A percentile compares a stretch with the other conserved stretches of the same genome.
Evolutionary conservation across 164 flowering plant species (phyloP).

Genomic region (Magnolia kwangsiensis): DNA sequence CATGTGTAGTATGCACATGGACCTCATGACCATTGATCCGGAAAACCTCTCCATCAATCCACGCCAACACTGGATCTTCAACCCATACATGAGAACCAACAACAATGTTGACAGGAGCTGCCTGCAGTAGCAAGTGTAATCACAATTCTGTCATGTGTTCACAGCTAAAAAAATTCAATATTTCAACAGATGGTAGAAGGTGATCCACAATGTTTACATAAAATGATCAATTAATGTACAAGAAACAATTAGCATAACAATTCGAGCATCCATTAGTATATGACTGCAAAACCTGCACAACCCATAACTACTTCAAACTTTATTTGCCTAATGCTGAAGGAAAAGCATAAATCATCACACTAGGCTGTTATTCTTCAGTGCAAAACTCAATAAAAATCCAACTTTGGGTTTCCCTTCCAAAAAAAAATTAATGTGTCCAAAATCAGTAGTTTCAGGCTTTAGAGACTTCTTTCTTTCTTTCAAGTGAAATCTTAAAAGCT

Average conservation of each 20-base stretch:
- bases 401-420: too few relatives aligned
- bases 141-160: neutral
- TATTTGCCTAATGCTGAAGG: too few relatives aligned
- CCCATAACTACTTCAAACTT: too few relatives aligned
- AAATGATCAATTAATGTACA: neutral
- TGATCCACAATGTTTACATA: neutral
- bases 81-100: conserved; percentile 95
- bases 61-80: conserved; percentile 70
- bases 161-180: neutral
- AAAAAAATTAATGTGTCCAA: too few relatives aligned
- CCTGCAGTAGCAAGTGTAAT: conserved; percentile 49
- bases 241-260: neutral
- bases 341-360: too few relatives aligned
- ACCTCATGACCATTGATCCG: conserved; percentile 62
- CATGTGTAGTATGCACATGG: conserved; percentile 48
- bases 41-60: conserved; percentile 83
- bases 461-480: too few relatives aligned
- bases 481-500: too few relatives aligned
- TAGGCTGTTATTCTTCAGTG: too few relatives aligned
- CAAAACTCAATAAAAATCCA: too few relatives aligned
- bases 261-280: too few relatives aligned
- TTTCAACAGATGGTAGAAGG: neutral
- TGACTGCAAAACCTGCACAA: too few relatives aligned
- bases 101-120: conserved; percentile 70
- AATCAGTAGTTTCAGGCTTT: too few relatives aligned